These are phyloP conservation scores for Penicillium digitatum DNA, from an alignment of 2,329 filamentous ascomycete genomes.

Conservation along the genomic window DNA sequence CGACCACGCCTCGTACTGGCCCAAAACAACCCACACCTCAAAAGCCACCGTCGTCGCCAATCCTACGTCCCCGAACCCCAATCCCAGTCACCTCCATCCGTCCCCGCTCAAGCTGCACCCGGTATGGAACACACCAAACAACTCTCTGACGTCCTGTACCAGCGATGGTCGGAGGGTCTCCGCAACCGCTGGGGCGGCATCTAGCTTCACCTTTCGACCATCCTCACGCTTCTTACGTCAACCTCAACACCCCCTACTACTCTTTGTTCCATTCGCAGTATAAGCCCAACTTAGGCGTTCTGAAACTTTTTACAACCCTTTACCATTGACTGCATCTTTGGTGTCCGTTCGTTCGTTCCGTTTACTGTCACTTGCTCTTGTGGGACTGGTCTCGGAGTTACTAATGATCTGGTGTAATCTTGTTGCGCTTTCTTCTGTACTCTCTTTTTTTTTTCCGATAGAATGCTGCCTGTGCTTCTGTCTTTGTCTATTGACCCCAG, in stretches of 20 bases:
- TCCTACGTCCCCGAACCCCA: conserved; percentile 36
- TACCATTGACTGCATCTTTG: conserved; percentile 22
- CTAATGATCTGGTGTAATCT: conserved; percentile 24
- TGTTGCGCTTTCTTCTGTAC: conserved; percentile 12
- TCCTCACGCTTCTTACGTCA: not conserved
- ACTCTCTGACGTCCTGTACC: conserved; percentile 84
- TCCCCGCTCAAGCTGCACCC: conserved; percentile 54
- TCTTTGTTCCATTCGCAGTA: conserved; percentile 27
- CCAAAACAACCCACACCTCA: conserved; percentile 79
- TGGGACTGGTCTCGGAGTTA: conserved; percentile 20
- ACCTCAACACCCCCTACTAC: not conserved
- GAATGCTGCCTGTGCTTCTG: conserved; percentile 7
- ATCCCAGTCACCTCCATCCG: conserved; percentile 39
- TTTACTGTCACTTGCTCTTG: conserved; percentile 9
- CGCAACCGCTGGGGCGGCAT: conserved; percentile 61
- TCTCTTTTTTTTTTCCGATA: conserved; percentile 10
- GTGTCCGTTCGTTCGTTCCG: conserved; percentile 20
- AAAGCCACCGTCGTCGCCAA: conserved; percentile 68
- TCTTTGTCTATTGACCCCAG: conserved; percentile 2
- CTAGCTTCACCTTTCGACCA: conserved; percentile 11
- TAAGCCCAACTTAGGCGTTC: conserved; percentile 28
- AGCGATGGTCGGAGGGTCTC: conserved; percentile 82
- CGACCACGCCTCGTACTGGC: conserved; percentile 68
- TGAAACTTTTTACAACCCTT: conserved; percentile 20
- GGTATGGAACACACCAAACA: conserved; percentile 93